Evolutionary conservation across 2,329 filamentous ascomycete species (phyloP).

Genomic region (Penicillium vulpinum): DNA sequence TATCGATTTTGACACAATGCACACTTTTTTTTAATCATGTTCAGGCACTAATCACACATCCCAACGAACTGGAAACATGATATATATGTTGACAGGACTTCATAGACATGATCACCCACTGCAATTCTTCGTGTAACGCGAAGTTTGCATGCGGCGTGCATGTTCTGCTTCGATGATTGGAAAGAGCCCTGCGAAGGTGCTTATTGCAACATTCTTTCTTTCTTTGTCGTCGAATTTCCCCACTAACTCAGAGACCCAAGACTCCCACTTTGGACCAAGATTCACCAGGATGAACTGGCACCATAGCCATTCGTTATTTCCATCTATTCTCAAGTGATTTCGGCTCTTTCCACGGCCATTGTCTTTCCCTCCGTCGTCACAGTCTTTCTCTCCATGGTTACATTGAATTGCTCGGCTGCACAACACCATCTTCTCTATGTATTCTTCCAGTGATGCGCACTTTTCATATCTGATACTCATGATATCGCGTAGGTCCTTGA

Average conservation of each 20-base stretch:
- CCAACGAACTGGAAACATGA: background rate
- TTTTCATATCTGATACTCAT: constrained; percentile 3
- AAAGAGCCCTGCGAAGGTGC: background rate
- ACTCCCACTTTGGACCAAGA: constrained; percentile 3
- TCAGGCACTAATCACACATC: background rate
- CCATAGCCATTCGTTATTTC: constrained; percentile 3
- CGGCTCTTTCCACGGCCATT: background rate
- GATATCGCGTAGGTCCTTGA: constrained; percentile 1
- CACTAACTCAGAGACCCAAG: constrained; percentile 1
- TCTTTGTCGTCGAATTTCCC: background rate
- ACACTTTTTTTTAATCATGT: background rate
- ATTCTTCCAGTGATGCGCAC: constrained; percentile 5
- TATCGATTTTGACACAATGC: background rate
- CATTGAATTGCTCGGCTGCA: constrained; percentile 8
- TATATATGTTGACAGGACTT: background rate
- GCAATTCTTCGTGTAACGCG: background rate
- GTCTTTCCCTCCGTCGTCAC: background rate
- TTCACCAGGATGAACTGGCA: constrained; percentile 11
- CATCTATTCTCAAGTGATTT: background rate
- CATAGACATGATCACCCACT: background rate
- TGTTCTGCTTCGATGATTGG: background rate
- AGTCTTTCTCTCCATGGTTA: constrained; percentile 1
- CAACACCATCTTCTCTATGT: constrained; percentile 3
- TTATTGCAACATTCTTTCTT: background rate
- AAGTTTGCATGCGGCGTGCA: background rate